Base-by-base conservation (phyloP, 495 filamentous ascomycete species). In the Annulohypoxylon stygium region DNA sequence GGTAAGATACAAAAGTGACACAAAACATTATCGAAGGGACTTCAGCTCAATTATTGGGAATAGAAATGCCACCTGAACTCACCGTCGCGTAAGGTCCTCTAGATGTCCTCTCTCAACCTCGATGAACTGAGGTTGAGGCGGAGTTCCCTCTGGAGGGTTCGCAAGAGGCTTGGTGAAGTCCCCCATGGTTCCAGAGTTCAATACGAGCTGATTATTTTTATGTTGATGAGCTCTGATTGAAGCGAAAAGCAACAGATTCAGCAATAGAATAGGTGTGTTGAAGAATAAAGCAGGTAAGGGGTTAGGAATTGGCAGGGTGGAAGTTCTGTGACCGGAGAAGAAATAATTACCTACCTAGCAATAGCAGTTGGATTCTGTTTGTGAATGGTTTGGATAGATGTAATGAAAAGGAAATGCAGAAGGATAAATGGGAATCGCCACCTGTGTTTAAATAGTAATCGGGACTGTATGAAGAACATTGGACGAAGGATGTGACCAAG, bases 31-130 rank as follows among this genome's bases (percentile, higher is more conserved):
- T n/a, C 36, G 2, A 11, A 43, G 39, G 14, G 48, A 23, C 50
- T 25, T 16, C 34, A 4, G 34, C 4, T 18, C 39, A 3, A 30
- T 20, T 14, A n/a, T 20, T 45, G 10, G 6, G 20, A 25, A 11
- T 11, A 14, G 12, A 33, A 33, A 14, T 26, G 12, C 0, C 33
- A 25, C 16, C 4, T 60, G 16, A 10, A 67, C 67, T 36, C 55
- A 70, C 67, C 25, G n/a, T 55, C 33, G 23, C 48, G 34, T 2
- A 25, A 65, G 67, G 16, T 11, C 4, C 16, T 64, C 39, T 10
- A 70, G 30, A 20, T 53, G 10, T 0, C 16, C 18, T 11, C 8
- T 16, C 14, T 34, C 48, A 34, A 36, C 16, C 1, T 4, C 16
- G 2, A 55, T 14, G 9, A 26, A 55, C n/a, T 12, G 51, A 14